Base-by-base conservation (phyloP, 2,329 filamentous ascomycete species). In the Xylaria sp. region DNA sequence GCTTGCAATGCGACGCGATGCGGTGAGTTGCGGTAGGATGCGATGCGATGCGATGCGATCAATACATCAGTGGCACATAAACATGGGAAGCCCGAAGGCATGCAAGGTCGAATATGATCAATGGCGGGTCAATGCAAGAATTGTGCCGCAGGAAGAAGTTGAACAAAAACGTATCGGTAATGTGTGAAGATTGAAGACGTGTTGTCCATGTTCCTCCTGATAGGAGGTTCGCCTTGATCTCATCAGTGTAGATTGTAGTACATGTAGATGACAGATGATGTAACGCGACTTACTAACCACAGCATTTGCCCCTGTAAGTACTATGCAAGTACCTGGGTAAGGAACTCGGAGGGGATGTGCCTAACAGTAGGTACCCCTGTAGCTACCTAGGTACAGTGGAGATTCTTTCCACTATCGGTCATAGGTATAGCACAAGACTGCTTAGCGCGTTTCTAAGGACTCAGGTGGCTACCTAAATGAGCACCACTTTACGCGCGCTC, bases 401-500 rank as follows among this genome's bases (percentile, higher is more conserved):
- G 4, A 28, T 28, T 28, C 28, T 28, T 28, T 28, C 2, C 28
- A 28, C 28, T 28, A 28, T 28, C 28, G 28, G 28, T 2, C 6
- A 28, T 28, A 28, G 6, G 28, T n/a, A n/a, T n/a, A n/a, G n/a
- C n/a, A n/a, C n/a, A n/a, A 28, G 3, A 5, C 28, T 28, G 28
- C 28, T 28, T 28, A 28, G 28, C 28, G 28, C 28, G 28, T 28
- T 28, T 28, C 28, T 3, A 28, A 28, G 28, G 28, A 28, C 28
- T 5, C 28, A 28, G 28, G 15, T 41, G 20, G 18, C 13, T 48
- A 60, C 57, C n/a, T 41, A 58, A 81, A 18, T 2, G 8, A 20
- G 80, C 72, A 74, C 74, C 80, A 83, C 80, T 85, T 83, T 80
- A 86, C 83, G 83, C 83, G 84, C 78, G 4, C 66, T 10, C 64